These are phyloP conservation scores for Sclerotinia subarctica DNA, from an alignment of 2,329 filamentous ascomycete genomes.

Conservation along the genomic window DNA sequence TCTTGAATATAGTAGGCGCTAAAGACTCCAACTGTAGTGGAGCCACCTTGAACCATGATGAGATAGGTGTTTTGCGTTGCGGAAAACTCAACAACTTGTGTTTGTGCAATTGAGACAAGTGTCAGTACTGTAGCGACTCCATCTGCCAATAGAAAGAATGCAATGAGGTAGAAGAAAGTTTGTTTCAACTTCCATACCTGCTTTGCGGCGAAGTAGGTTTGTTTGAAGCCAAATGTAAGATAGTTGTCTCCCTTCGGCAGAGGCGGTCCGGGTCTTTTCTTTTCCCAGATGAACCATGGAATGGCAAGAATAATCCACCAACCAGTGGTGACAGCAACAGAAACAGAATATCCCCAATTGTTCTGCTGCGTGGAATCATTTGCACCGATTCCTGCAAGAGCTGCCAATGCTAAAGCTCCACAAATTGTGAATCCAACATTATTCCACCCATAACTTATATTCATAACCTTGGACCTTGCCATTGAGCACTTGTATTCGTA, in stretches of 20 bases:
- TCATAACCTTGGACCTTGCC: constrained; percentile 37
- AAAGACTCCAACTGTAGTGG: constrained; percentile 31
- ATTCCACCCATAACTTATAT: constrained; percentile 37
- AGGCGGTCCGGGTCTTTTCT: constrained; percentile 36
- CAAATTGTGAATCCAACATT: constrained; percentile 36
- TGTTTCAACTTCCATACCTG: constrained; percentile 35
- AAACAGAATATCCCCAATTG: constrained; percentile 37
- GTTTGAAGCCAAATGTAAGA: constrained; percentile 36
- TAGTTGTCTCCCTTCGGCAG: constrained; percentile 34
- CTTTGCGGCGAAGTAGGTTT: constrained; percentile 34
- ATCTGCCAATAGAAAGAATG: constrained; percentile 37
- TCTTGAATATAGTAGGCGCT: constrained; percentile 33
- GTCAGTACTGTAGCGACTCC: constrained; percentile 33
- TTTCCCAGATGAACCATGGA: constrained; percentile 38
- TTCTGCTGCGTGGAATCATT: constrained; percentile 32
- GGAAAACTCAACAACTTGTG: constrained; percentile 35
- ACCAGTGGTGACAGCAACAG: constrained; percentile 35
- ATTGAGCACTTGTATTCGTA: constrained; percentile 35
- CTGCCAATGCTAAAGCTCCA: constrained; percentile 33
- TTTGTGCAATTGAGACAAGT: constrained; percentile 35
- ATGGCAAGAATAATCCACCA: constrained; percentile 38
- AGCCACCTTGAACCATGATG: constrained; percentile 36
- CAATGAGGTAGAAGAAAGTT: constrained; percentile 36
- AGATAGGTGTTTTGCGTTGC: constrained; percentile 36
- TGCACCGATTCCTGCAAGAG: constrained; percentile 33